Evolutionary conservation across 768 basidiomycete genomes (phyloP).

Genomic region (Lactarius quietus): DNA sequence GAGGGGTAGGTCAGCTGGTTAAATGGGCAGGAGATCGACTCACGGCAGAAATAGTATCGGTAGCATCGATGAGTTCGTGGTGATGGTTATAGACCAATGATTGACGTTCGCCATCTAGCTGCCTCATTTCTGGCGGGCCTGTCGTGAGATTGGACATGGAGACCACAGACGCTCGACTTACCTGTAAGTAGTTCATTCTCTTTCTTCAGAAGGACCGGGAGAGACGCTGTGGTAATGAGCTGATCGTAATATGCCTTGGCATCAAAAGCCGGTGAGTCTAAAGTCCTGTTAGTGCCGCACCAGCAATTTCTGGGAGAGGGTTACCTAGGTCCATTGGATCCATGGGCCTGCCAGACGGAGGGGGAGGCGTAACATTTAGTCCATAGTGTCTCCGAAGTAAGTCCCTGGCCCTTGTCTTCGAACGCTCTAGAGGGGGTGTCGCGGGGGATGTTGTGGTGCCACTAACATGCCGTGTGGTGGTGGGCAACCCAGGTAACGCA

Average conservation of each 20-base stretch:
- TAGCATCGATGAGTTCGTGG: slow-evolving; percentile 91
- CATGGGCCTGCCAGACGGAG: slow-evolving; percentile 49
- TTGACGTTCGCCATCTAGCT: slow-evolving; percentile 84
- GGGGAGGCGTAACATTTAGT: slow-evolving; percentile 68
- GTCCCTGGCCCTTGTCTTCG: slow-evolving; percentile 57
- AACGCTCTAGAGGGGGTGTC: slow-evolving; percentile 21
- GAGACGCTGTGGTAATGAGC: slow-evolving; percentile 74
- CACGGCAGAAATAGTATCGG: slow-evolving; percentile 86
- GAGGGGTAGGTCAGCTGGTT: background rate
- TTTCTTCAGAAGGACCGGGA: slow-evolving; percentile 67
- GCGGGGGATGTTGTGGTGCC: slow-evolving; percentile 7
- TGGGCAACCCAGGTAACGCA: background rate
- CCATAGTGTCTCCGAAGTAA: slow-evolving; percentile 86
- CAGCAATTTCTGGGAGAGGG: slow-evolving; percentile 25
- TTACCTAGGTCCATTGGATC: slow-evolving; percentile 83
- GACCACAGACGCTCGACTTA: slow-evolving; percentile 28
- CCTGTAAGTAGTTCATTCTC: slow-evolving; percentile 82
- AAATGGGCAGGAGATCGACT: slow-evolving; percentile 27
- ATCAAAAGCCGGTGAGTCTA: slow-evolving; percentile 81
- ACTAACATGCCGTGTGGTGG: slow-evolving; percentile 3
- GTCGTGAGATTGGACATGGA: background rate
- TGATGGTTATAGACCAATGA: slow-evolving; percentile 94
- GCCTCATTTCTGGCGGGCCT: slow-evolving; percentile 63
- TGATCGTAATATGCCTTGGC: slow-evolving; percentile 84
- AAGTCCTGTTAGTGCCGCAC: slow-evolving; percentile 9